phyloP scores from a whole-genome alignment of 106 monocot species.

The Dendrobium huoshanense region DNA sequence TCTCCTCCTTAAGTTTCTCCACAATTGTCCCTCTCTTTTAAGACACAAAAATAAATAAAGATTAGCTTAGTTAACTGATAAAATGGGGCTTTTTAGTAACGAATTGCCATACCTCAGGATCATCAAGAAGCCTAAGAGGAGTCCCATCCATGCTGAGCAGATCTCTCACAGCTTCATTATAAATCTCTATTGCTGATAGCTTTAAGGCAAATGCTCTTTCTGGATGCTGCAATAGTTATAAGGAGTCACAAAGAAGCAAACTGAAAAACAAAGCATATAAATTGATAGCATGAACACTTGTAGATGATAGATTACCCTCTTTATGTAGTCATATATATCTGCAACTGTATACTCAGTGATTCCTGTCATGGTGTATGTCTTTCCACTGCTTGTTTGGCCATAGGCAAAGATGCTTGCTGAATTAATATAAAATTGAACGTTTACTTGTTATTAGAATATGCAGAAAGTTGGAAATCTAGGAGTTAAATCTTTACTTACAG shows the following conservation, averaged over 20 bases:
- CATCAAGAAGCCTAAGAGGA: slow-evolving; percentile 91
- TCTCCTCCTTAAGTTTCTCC: slow-evolving; percentile 22
- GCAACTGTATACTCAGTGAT: slow-evolving; percentile 77
- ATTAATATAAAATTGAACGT: neutral
- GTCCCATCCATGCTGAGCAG: slow-evolving; percentile 74
- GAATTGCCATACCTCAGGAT: slow-evolving; percentile 62
- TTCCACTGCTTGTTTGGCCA: slow-evolving; percentile 99
- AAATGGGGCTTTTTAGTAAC: neutral
- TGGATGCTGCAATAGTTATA: slow-evolving; percentile 63
- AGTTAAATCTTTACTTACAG: slow-evolving; percentile 40
- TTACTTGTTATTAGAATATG: neutral
- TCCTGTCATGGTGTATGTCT: slow-evolving; percentile 97
- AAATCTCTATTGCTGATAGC: slow-evolving; percentile 95
- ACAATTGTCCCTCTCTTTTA: slow-evolving; percentile 28
- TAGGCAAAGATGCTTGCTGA: slow-evolving; percentile 98
- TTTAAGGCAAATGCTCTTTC: slow-evolving; percentile 89
- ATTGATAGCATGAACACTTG: neutral
- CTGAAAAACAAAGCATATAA: neutral
- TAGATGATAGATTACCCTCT: slow-evolving; percentile 37
- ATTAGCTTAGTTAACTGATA: neutral
- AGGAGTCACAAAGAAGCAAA: neutral
- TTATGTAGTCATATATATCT: slow-evolving; percentile 94
- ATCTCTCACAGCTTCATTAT: slow-evolving; percentile 96
- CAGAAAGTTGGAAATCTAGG: neutral
- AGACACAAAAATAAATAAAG: neutral